phyloP scores from a whole-genome alignment of 2,329 filamentous ascomycete genomes.

The Alternaria angustiovoidea region DNA sequence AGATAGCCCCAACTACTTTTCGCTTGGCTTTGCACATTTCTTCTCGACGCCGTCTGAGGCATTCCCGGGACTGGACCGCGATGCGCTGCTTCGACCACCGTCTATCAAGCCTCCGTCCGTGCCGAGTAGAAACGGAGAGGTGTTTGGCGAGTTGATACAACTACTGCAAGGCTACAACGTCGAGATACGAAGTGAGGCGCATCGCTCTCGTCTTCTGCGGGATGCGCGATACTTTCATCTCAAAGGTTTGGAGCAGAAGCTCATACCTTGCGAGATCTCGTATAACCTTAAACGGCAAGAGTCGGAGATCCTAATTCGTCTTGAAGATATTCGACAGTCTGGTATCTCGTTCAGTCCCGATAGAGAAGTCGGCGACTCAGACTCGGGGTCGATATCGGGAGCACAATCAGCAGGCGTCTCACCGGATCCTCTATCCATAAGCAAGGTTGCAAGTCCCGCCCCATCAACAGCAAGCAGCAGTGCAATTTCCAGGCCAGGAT shows the following conservation, averaged over 20 bases:
- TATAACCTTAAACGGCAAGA: constrained; percentile 75
- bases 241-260: constrained; percentile 85
- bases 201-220: constrained; percentile 78
- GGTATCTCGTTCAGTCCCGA: constrained; percentile 74
- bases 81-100: constrained; percentile 82
- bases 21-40: constrained; percentile 86
- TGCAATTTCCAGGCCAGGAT: constrained; percentile 52
- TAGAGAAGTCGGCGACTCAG: constrained; percentile 30
- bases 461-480: constrained; percentile 21
- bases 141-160: constrained; percentile 82
- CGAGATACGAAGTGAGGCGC: constrained; percentile 75
- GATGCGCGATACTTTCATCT: constrained; percentile 95
- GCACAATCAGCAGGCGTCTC: constrained; percentile 28
- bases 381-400: constrained; percentile 28
- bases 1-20: constrained; percentile 96
- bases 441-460: constrained; percentile 31
- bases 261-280: constrained; percentile 78
- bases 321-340: constrained; percentile 89
- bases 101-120: constrained; percentile 84
- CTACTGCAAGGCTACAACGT: constrained; percentile 85
- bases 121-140: constrained; percentile 80
- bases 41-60: constrained; percentile 81
- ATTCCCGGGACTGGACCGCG: constrained; percentile 84
- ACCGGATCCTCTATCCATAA: constrained; percentile 40
- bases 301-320: constrained; percentile 78